Conservation (phyloP, 1,139 yeast genomes). For the Geotrichum histeridarum region DNA sequence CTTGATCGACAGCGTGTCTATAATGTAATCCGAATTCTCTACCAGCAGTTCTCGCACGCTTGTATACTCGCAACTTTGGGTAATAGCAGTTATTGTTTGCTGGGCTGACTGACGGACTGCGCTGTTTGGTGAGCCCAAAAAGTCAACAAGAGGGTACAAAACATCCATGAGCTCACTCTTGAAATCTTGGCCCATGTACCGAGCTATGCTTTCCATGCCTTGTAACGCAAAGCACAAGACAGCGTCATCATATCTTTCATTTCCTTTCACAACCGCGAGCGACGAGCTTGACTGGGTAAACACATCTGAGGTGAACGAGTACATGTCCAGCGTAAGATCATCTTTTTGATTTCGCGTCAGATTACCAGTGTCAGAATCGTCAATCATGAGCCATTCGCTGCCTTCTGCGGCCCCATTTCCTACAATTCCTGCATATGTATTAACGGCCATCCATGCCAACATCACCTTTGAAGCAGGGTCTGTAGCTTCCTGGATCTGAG, state of each 20-base stretch:
- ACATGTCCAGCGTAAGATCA: constrained; percentile 15
- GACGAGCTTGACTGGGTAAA: constrained; percentile 3
- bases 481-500: constrained; percentile 5
- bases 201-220: constrained; percentile 42
- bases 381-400: constrained; percentile 15
- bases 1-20: constrained; percentile 67
- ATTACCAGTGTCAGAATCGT: constrained; percentile 5
- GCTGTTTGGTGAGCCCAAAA: constrained; percentile 47
- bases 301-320: constrained; percentile 8
- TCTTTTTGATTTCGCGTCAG: constrained; percentile 3
- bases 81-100: constrained; percentile 43
- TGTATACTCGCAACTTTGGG: constrained; percentile 52
- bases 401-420: constrained; percentile 8
- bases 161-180: constrained; percentile 49
- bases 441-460: constrained; percentile 29
- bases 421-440: constrained; percentile 26
- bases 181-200: constrained; percentile 42
- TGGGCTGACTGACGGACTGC: constrained; percentile 47
- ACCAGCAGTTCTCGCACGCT: constrained; percentile 52
- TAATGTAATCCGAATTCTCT: constrained; percentile 71
- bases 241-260: constrained; percentile 5
- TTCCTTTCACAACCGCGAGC: background rate
- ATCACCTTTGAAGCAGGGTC: constrained; percentile 9
- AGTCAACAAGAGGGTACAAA: constrained; percentile 52
- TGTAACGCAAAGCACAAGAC: constrained; percentile 31